These are phyloP conservation scores for Blastobotrys capitulatus DNA, from an alignment of 1,139 yeast genomes.

Conservation along the genomic window DNA sequence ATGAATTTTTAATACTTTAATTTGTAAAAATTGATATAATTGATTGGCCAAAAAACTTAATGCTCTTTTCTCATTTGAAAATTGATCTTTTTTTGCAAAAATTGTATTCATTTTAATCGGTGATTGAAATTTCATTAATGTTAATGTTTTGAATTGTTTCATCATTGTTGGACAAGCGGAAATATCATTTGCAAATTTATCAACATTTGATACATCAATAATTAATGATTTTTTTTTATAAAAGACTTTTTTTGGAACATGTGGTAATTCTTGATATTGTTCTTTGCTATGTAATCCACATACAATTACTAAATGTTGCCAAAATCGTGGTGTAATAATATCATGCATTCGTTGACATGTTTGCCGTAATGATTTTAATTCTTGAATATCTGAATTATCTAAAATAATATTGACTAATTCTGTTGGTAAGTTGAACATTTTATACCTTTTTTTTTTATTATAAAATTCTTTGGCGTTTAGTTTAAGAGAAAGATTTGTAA, in stretches of 20 bases:
- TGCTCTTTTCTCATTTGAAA: conserved; percentile 1
- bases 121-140: conserved; percentile 2
- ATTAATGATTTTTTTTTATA: background rate
- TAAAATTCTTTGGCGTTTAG: background rate
- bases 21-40: background rate
- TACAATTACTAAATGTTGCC: conserved; percentile 8
- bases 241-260: conserved; percentile 3
- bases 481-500: background rate
- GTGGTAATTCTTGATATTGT: background rate
- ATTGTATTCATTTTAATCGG: background rate
- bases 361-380: background rate
- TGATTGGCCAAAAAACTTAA: conserved; percentile 1
- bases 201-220: conserved; percentile 6
- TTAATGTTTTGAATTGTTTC: conserved; percentile 1
- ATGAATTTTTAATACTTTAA: background rate
- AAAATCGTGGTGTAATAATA: conserved; percentile 1
- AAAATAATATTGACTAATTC: conserved; percentile 3
- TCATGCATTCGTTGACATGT: conserved; percentile 5
- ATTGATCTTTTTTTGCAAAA: background rate
- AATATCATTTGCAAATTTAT: conserved; percentile 1
- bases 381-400: background rate
- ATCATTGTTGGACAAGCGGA: background rate
- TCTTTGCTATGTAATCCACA: conserved; percentile 6
- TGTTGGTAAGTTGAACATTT: conserved; percentile 5
- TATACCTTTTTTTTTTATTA: background rate